These are phyloP conservation scores for Microsporum ferrugineum DNA, from an alignment of 2,329 filamentous ascomycete genomes.

Conservation along the genomic window DNA sequence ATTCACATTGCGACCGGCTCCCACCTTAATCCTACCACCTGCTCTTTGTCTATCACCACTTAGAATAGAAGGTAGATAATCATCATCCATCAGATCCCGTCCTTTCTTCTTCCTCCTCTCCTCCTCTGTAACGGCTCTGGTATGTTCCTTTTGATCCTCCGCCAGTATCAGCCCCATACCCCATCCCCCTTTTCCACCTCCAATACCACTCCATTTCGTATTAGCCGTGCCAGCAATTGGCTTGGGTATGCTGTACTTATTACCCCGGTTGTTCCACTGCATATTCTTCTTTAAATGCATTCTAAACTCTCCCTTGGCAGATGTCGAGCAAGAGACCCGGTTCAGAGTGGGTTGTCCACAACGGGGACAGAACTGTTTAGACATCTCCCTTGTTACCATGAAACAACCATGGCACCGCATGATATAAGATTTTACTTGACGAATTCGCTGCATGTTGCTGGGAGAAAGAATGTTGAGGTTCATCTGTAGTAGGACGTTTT, in stretches of 20 bases:
- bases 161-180: slow-evolving; percentile 71
- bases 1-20: slow-evolving; percentile 79
- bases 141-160: slow-evolving; percentile 93
- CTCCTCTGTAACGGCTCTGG: slow-evolving; percentile 51
- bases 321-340: slow-evolving; percentile 74
- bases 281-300: slow-evolving; percentile 88
- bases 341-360: slow-evolving; percentile 83
- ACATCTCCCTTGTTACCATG: slow-evolving; percentile 67
- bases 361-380: slow-evolving; percentile 80
- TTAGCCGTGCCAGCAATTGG: slow-evolving; percentile 69
- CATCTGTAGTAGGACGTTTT: slow-evolving; percentile 90
- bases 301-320: slow-evolving; percentile 65
- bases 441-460: slow-evolving; percentile 61
- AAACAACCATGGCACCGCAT: slow-evolving; percentile 93
- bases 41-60: slow-evolving; percentile 60
- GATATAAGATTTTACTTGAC: slow-evolving; percentile 75
- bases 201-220: slow-evolving; percentile 55
- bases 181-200: slow-evolving; percentile 79
- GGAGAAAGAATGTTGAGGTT: slow-evolving; percentile 82
- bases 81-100: slow-evolving; percentile 85
- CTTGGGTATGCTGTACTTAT: slow-evolving; percentile 87
- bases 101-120: slow-evolving; percentile 50
- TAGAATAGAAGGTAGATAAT: slow-evolving; percentile 76
- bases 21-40: slow-evolving; percentile 62
- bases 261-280: slow-evolving; percentile 89